Conservation (phyloP, 495 filamentous ascomycete genomes). For the Hamigera avellanea region DNA sequence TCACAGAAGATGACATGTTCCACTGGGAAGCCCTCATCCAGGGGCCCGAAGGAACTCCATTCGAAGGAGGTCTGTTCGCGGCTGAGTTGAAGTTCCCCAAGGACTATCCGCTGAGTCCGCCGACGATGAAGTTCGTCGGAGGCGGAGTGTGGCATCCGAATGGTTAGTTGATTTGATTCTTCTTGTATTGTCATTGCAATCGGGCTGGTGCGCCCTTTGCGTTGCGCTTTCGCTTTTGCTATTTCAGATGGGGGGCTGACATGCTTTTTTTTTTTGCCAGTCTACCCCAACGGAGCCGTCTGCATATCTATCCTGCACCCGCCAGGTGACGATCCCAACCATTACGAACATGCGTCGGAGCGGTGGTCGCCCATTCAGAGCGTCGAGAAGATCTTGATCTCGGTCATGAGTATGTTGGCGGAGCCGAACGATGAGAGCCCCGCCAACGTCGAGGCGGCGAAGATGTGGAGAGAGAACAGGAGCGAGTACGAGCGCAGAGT, state of each 20-base stretch:
- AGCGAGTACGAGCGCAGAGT: conserved; percentile 79
- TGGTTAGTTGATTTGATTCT: conserved; percentile 42
- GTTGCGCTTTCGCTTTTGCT: not conserved
- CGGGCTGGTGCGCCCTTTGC: too few relatives aligned
- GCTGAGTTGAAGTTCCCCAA: conserved; percentile 91
- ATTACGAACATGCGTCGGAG: conserved; percentile 95
- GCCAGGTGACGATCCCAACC: conserved; percentile 96
- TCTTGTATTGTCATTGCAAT: not conserved
- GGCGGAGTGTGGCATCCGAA: conserved; percentile 92
- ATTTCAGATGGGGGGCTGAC: not conserved
- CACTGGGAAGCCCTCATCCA: conserved; percentile 95
- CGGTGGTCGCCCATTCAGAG: conserved; percentile 94
- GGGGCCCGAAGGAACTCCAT: conserved; percentile 89
- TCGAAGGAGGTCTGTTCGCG: conserved; percentile 89
- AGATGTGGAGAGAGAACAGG: conserved; percentile 92
- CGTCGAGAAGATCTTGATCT: conserved; percentile 96
- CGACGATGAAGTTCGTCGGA: conserved; percentile 85
- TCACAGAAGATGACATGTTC: conserved; percentile 91
- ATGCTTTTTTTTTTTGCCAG: conserved; percentile 15
- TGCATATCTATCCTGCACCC: conserved; percentile 98
- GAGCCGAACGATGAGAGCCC: conserved; percentile 98
- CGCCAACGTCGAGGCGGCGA: conserved; percentile 94
- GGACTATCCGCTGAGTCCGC: conserved; percentile 89
- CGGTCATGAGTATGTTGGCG: conserved; percentile 97
- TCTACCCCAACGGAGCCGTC: conserved; percentile 82